A percentile compares a stretch with the other conserved stretches of the same genome.
phyloP scores from a whole-genome alignment of 73 alveolate genomes.

The Paramecium primaurelia region DNA sequence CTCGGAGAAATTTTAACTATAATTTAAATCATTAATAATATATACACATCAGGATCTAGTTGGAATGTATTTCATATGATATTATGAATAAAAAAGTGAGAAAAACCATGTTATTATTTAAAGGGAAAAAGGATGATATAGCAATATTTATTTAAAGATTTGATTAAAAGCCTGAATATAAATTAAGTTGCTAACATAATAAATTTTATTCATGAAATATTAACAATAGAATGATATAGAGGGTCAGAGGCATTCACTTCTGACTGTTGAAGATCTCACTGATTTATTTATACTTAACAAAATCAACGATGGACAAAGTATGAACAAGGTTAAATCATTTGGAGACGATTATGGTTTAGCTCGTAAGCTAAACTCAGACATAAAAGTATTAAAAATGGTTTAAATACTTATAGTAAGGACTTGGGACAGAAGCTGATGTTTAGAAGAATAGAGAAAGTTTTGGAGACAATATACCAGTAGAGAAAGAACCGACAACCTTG shows the following conservation, averaged over 20 bases:
- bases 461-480: slow-evolving; percentile 44
- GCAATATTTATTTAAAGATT: neutral
- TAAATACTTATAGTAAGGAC: slow-evolving; percentile 18
- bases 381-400: neutral
- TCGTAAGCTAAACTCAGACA: slow-evolving; percentile 50
- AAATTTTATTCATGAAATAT: neutral
- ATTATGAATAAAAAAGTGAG: neutral
- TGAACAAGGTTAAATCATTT: neutral
- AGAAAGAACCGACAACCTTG: slow-evolving; percentile 16
- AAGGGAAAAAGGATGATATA: neutral
- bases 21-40: neutral
- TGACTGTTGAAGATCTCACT: neutral
- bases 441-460: neutral
- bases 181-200: neutral
- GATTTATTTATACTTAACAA: neutral
- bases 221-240: neutral
- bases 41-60: neutral
- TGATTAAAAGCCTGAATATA: neutral
- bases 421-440: neutral
- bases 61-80: neutral
- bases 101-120: neutral
- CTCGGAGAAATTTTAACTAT: neutral
- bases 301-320: neutral
- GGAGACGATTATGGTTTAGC: slow-evolving; percentile 60
- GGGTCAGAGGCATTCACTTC: neutral